Evolutionary conservation across 306 rosid species (phyloP).

Genomic region (Vachellia collinsii): DNA sequence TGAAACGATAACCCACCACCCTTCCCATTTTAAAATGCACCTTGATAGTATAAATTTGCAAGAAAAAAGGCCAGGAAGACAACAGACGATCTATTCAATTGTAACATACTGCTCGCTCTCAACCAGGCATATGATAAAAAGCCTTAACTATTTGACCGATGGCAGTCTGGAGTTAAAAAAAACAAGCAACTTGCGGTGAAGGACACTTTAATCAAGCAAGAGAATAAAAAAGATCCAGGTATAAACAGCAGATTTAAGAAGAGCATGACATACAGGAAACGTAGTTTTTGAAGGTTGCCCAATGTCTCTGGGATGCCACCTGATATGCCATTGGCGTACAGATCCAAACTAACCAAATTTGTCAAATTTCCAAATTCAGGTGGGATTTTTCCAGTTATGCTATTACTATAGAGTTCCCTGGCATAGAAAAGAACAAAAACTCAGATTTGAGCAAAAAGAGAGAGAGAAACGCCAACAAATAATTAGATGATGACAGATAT

Average conservation of each 20-base stretch:
- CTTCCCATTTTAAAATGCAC: neutral
- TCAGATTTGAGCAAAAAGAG: neutral
- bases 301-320: constrained; percentile 53
- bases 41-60: neutral
- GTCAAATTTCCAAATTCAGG: constrained; percentile 63
- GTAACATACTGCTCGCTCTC: neutral
- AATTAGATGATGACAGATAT: neutral
- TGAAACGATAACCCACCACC: neutral
- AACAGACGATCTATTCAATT: neutral
- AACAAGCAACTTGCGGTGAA: neutral
- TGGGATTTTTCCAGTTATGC: constrained; percentile 57
- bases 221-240: neutral
- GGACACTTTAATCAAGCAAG: constrained; percentile 4
- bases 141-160: neutral
- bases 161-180: neutral
- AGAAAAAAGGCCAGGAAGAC: neutral
- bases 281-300: constrained; percentile 47
- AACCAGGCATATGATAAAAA: neutral
- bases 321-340: constrained; percentile 51
- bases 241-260: constrained; percentile 32
- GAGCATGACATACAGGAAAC: constrained; percentile 53
- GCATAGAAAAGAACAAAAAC: constrained; percentile 32
- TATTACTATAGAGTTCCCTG: constrained; percentile 66
- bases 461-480: neutral
- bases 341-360: constrained; percentile 69